Evolutionary conservation across 2,329 filamentous ascomycete species (phyloP), one percentile per base, ranked within the genome.

Genomic region (Davidsoniella eucalypti): DNA sequence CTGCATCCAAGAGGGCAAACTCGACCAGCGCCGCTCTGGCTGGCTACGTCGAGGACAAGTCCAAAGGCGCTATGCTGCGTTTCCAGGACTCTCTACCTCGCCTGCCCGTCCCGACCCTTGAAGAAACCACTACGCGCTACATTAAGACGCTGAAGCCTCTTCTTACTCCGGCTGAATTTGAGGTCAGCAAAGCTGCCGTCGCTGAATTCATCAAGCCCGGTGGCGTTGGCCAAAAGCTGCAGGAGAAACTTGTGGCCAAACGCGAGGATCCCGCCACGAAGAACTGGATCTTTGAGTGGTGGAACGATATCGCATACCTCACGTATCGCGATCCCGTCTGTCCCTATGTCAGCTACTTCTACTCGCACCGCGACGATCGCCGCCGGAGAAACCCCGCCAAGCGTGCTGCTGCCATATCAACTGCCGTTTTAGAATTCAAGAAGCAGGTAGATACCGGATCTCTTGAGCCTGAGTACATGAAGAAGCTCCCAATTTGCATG

Each of bases 341-440:
- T 16, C 92, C 92, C 54, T 98, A 96, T 63, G 92, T 98, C 61
- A 94, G 87, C 67, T 98, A 98, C 76, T 98, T 98, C 71, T 98
- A 98, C 72, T 95, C 88, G 50, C 90, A 96, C 70, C 80, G 87
- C 57, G 92, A 98, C 66, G 93, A 98, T 67, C 80, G 86, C 58
- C 76, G 81, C 62, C 79, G 90, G 57, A 80, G 87, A 55, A 79
- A 95, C 65, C 92, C 92, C 0, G 82, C 84, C 55, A 94, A 93
- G 74, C 84, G 92, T 56, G 92, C 92, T 3, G 92, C 92, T 3
- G 88, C 90, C 56, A 83, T 98, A 57, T 80, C 85, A 1, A 87
- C 84, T 1, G 82, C 86, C 6, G 82, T 79, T 1, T 75, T 98
- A 38, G 87, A 93, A 63, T 98, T 98, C 74, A 94, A 95, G 76